These are phyloP conservation scores for Tilletia horrida DNA, from an alignment of 1,284 basidiomycete genomes.

Conservation along the genomic window DNA sequence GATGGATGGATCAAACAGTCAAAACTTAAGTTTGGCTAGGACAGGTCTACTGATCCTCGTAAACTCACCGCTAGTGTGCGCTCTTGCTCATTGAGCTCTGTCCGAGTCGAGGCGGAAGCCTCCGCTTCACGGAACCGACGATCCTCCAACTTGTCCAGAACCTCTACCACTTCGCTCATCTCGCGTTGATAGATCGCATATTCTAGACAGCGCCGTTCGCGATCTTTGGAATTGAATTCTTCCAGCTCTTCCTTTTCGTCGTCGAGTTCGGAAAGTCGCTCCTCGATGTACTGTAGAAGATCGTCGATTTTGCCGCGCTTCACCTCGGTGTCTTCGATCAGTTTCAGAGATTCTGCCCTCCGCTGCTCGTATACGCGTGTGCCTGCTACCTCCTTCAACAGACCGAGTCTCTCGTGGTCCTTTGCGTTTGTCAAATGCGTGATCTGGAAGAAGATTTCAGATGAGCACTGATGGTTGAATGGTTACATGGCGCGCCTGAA, in stretches of 20 bases:
- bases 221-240: conserved; percentile 92
- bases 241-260: conserved; percentile 96
- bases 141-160: conserved; percentile 69
- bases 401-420: conserved; percentile 84
- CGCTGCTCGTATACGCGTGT: conserved; percentile 98
- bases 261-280: conserved; percentile 82
- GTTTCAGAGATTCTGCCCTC: conserved; percentile 81
- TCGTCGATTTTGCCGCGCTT: conserved; percentile 89
- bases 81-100: conserved; percentile 78
- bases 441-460: conserved; percentile 62
- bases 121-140: conserved; percentile 74
- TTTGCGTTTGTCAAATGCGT: conserved; percentile 95
- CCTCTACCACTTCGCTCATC: conserved; percentile 77
- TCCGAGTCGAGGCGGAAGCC: conserved; percentile 71
- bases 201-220: conserved; percentile 88
- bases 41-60: background rate
- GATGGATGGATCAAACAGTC: background rate
- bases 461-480: conserved; percentile 18
- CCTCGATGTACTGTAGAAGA: conserved; percentile 83
- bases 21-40: too few species aligned
- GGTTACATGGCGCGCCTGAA: conserved; percentile 26
- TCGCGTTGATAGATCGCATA: conserved; percentile 91
- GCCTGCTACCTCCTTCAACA: conserved; percentile 96
- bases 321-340: conserved; percentile 95
- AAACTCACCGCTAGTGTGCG: conserved; percentile 71